Evolutionary conservation across 2,329 filamentous ascomycete species (phyloP).

Genomic region (Botrytis hyacinthi): DNA sequence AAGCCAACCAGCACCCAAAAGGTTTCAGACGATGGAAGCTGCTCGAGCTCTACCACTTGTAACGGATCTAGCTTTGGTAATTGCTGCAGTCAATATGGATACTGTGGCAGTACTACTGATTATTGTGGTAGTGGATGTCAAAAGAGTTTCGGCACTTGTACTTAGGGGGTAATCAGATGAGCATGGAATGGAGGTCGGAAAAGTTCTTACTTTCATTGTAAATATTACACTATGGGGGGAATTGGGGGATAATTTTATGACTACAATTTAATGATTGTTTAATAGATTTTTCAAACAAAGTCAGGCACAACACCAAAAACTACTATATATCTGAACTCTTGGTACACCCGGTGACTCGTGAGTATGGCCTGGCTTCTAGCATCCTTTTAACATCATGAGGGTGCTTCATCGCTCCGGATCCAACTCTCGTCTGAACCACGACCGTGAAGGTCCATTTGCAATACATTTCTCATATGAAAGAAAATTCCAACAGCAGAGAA

Average conservation of each 20-base stretch:
- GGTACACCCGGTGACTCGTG: neutral
- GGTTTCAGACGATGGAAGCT: slow-evolving; percentile 27
- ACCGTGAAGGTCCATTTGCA: neutral
- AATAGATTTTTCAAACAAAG: neutral
- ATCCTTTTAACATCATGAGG: neutral
- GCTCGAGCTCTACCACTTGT: slow-evolving; percentile 28
- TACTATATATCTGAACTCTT: neutral
- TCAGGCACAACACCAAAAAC: neutral
- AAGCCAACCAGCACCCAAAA: neutral
- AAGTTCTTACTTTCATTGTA: slow-evolving; percentile 2
- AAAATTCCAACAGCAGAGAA: neutral
- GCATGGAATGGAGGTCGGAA: neutral
- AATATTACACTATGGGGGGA: neutral
- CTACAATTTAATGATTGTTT: neutral
- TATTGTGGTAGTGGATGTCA: slow-evolving; percentile 20
- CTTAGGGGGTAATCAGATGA: neutral
- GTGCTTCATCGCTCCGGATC: neutral
- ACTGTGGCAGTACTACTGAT: slow-evolving; percentile 17
- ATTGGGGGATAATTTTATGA: neutral
- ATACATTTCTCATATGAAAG: neutral
- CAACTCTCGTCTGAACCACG: neutral
- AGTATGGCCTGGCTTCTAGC: neutral
- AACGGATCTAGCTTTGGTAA: slow-evolving; percentile 26
- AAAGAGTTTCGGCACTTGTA: slow-evolving; percentile 15
- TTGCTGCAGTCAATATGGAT: slow-evolving; percentile 27